Conservation (phyloP, 2,329 filamentous ascomycete species). For the Pestalotiopsis sp. region DNA sequence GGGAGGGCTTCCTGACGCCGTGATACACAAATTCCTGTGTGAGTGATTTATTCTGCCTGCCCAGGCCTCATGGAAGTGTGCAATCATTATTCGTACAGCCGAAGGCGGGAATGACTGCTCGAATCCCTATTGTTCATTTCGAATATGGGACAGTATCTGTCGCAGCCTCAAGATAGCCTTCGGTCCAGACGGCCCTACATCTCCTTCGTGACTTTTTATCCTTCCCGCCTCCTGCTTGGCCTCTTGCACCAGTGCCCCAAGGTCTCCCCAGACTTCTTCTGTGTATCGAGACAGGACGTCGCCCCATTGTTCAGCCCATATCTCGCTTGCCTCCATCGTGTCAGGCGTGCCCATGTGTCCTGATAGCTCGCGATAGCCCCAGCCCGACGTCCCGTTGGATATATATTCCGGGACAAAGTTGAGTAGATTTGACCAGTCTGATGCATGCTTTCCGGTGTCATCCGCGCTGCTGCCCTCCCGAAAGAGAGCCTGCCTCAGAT, state of each 20-base stretch:
- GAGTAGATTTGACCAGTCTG: slow-evolving; percentile 47
- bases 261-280: slow-evolving; percentile 70
- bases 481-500: slow-evolving; percentile 29
- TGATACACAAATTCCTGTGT: not conserved
- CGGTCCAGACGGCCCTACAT: slow-evolving; percentile 25
- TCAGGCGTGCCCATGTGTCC: slow-evolving; percentile 42
- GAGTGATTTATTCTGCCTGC: not conserved
- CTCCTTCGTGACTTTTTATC: slow-evolving; percentile 24
- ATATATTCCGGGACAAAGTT: slow-evolving; percentile 53
- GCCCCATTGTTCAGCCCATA: slow-evolving; percentile 59
- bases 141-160: slow-evolving; percentile 41
- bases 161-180: slow-evolving; percentile 39
- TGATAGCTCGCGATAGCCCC: slow-evolving; percentile 21
- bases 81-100: not conserved
- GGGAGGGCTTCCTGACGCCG: not conserved
- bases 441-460: not conserved
- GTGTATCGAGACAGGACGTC: slow-evolving; percentile 58
- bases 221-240: slow-evolving; percentile 58
- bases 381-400: slow-evolving; percentile 14
- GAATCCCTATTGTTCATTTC: slow-evolving; percentile 18
- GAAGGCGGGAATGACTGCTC: not conserved
- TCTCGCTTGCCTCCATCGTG: slow-evolving; percentile 37
- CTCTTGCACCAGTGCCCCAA: slow-evolving; percentile 56
- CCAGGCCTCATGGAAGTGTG: not conserved
- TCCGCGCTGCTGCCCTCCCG: slow-evolving; percentile 1